Percentiles rank a stretch among this genome's conserved stretches.
Conservation (phyloP, 2,329 filamentous ascomycete species). For the Fonsecaea nubica region DNA sequence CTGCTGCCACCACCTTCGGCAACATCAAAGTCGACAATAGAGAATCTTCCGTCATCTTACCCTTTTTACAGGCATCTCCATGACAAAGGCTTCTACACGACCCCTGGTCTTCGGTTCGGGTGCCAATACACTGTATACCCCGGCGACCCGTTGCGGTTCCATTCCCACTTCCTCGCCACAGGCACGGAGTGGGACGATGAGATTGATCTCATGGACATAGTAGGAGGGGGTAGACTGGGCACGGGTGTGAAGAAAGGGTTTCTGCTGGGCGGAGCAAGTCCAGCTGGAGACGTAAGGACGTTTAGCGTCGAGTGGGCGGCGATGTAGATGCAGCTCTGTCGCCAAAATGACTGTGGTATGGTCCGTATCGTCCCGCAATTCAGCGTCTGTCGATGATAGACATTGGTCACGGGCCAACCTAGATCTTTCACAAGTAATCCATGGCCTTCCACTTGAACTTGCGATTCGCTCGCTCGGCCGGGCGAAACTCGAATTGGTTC, state of each 20-base stretch:
- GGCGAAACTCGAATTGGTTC: constrained; percentile 81
- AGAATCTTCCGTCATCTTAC: constrained; percentile 61
- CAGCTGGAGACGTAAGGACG: constrained; percentile 60
- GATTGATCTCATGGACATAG: constrained; percentile 81
- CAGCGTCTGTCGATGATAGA: not conserved
- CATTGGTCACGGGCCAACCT: not conserved
- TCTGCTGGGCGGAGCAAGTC: constrained; percentile 72
- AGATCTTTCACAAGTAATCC: constrained; percentile 31
- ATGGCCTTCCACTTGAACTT: constrained; percentile 80
- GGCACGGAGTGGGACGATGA: constrained; percentile 86
- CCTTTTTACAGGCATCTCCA: constrained; percentile 83
- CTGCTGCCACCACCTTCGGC: constrained; percentile 49
- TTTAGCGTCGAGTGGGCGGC: constrained; percentile 95
- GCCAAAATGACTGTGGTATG: not conserved
- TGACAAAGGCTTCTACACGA: constrained; percentile 79
- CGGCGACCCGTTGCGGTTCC: constrained; percentile 90
- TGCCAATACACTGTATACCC: constrained; percentile 95
- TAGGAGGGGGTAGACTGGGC: constrained; percentile 83
- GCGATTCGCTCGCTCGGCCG: constrained; percentile 83
- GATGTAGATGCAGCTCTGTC: constrained; percentile 65
- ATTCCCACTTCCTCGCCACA: constrained; percentile 91
- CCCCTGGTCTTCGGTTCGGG: constrained; percentile 91
- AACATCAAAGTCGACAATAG: constrained; percentile 40
- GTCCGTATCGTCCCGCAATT: not conserved
- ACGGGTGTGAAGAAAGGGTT: constrained; percentile 97